Base-by-base conservation (phyloP, 345 rosid species). In the Salix caprea region DNA sequence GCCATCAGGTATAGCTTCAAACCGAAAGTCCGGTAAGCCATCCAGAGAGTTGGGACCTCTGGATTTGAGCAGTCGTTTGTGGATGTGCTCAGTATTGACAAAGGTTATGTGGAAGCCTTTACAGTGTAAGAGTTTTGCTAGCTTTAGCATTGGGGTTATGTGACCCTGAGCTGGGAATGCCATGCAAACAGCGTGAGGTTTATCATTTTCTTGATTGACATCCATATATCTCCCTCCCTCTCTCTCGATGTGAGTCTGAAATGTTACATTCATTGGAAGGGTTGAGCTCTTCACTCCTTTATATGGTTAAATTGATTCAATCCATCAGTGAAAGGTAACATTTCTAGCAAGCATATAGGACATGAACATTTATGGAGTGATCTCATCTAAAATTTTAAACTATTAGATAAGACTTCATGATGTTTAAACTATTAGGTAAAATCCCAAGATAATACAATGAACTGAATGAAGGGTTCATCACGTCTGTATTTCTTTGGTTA, bases 91-190 rank as follows among this genome's bases (percentile, higher is more conserved):
- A 34, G 46, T 83, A 84, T 79, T 77, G 44, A 87, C 85, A 24
- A 84, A 87, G 46, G 86, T 82, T 32, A 32, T 32, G 34, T 77
- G 82, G 72, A 86, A 81, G 80, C 84, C 81, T 72, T 32, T 76
- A 6, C 4, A 54, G 76, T 82, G 84, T 54, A 84, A 77, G 6
- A 84, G 75, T 64, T 82, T 77, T 14, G 84, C 85, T 1, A 84
- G 34, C 36, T 75, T 65, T 1, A 85, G 32, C 86, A 84, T 67
- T 4, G 87, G 82, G 42, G 73, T 84, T 19, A 82, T 66, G 72
- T 82, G 85, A 70, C 89, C 87, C 75, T 84, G 85, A 15, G 85
- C 81, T 3, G 87, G 87, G 39, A 62, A 76, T 5, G 85, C 82
- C 13, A 86, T 40, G 76, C 79, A 82, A 2, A 84, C 70, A 1